These are phyloP conservation scores for Thermomyces lanuginosus DNA, from an alignment of 2,329 filamentous ascomycete genomes.

Conservation along the genomic window DNA sequence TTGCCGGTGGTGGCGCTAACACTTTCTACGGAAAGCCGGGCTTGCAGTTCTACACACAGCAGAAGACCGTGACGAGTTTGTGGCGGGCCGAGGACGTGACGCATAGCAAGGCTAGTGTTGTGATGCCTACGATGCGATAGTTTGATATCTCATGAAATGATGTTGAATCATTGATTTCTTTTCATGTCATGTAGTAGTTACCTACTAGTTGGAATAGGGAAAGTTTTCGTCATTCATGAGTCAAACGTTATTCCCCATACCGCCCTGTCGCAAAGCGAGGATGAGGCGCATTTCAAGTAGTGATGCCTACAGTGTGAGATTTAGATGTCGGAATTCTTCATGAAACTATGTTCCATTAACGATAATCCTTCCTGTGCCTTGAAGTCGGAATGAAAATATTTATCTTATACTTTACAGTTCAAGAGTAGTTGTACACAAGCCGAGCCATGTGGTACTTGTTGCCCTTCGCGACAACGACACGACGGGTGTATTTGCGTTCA, in stretches of 20 bases:
- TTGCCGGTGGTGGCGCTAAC: conserved; percentile 80
- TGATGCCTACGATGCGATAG: conserved; percentile 73
- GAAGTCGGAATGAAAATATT: background rate
- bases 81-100: conserved; percentile 80
- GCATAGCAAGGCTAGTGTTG: conserved; percentile 65
- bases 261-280: too few species aligned
- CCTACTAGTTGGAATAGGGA: too few species aligned
- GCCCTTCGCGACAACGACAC: conserved; percentile 25
- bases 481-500: conserved; percentile 26
- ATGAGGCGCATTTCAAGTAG: too few species aligned
- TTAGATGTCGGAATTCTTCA: too few species aligned
- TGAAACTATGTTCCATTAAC: too few species aligned
- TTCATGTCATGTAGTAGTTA: too few species aligned
- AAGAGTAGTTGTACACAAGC: conserved; percentile 26
- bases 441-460: conserved; percentile 20
- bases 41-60: conserved; percentile 87
- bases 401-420: conserved; percentile 1
- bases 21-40: conserved; percentile 93
- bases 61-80: conserved; percentile 89
- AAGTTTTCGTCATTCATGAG: too few species aligned
- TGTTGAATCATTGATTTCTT: background rate
- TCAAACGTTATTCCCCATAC: too few species aligned
- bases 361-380: too few species aligned
- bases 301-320: too few species aligned
- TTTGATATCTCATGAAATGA: too few species aligned